Percentiles rank a stretch among this genome's conserved stretches.
These are phyloP conservation scores for Cryptosporidium baileyi DNA, from an alignment of 169 alveolate species.

Conservation along the genomic window DNA sequence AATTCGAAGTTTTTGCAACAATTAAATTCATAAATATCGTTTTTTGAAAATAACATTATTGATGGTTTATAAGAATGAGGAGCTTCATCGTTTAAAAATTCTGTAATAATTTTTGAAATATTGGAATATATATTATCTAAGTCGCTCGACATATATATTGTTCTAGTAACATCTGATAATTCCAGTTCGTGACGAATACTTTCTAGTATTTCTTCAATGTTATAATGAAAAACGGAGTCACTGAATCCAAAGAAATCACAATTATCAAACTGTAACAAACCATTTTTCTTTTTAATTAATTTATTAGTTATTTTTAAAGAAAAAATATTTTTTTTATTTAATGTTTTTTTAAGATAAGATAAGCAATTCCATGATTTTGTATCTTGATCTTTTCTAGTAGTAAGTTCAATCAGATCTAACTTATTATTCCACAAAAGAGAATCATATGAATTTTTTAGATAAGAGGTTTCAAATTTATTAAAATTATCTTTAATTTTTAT, in stretches of 20 bases:
- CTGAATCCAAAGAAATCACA: neutral
- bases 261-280: too few relatives aligned
- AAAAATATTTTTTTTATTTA: slow-evolving; percentile 11
- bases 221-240: neutral
- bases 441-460: too few relatives aligned
- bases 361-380: neutral
- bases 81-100: slow-evolving; percentile 36
- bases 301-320: neutral
- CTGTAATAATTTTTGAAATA: neutral
- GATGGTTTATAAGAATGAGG: slow-evolving; percentile 28
- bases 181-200: slow-evolving; percentile 41
- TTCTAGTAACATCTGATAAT: slow-evolving; percentile 9
- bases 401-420: too few relatives aligned
- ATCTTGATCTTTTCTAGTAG: too few relatives aligned
- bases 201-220: neutral
- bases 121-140: neutral
- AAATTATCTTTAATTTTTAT: too few relatives aligned
- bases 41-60: neutral
- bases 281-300: too few relatives aligned
- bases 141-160: neutral
- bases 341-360: neutral
- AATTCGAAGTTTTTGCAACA: too few relatives aligned
- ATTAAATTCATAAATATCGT: neutral
- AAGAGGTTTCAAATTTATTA: too few relatives aligned
- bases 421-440: too few relatives aligned